A percentile compares a stretch with the other conserved stretches of the same genome.
Evolutionary conservation across 2,329 filamentous ascomycete species (phyloP).

Genomic region (Purpureocillium takamizusanense): DNA sequence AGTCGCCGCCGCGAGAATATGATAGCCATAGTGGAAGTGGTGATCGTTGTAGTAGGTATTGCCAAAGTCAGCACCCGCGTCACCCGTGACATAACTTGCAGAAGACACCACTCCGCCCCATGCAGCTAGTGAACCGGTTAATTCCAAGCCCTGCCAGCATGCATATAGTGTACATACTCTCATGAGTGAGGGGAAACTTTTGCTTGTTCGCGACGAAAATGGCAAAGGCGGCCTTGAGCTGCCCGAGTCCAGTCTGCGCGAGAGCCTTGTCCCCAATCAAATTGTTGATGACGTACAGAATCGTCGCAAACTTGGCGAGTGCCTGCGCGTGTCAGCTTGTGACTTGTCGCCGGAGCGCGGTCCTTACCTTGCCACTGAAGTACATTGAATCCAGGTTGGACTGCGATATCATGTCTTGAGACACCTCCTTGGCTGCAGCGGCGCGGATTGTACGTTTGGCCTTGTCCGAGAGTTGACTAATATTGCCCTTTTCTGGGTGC

Average conservation of each 20-base stretch:
- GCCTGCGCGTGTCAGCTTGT: constrained; percentile 32
- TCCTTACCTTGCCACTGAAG: constrained; percentile 69
- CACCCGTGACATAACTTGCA: constrained; percentile 60
- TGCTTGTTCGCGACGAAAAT: constrained; percentile 61
- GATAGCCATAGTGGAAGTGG: constrained; percentile 78
- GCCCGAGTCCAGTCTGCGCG: constrained; percentile 46
- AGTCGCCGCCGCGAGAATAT: constrained; percentile 76
- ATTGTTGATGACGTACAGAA: constrained; percentile 57
- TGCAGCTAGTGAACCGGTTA: constrained; percentile 30
- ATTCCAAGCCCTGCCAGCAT: background rate
- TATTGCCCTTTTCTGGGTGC: constrained; percentile 43
- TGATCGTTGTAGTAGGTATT: constrained; percentile 79
- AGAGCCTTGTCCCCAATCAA: constrained; percentile 50
- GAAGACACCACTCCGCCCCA: constrained; percentile 80
- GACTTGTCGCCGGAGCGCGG: background rate
- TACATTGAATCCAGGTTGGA: constrained; percentile 82
- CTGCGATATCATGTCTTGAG: constrained; percentile 65
- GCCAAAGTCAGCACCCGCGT: constrained; percentile 73
- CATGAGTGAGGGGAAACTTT: constrained; percentile 55
- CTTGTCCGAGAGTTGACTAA: constrained; percentile 37
- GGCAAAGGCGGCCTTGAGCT: constrained; percentile 58
- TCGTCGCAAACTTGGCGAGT: constrained; percentile 64
- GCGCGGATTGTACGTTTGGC: constrained; percentile 50
- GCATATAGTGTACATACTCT: constrained; percentile 31
- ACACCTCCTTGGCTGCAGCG: constrained; percentile 62